Conservation (phyloP, 768 basidiomycete species). For the Kwoniella newhampshirensis region DNA sequence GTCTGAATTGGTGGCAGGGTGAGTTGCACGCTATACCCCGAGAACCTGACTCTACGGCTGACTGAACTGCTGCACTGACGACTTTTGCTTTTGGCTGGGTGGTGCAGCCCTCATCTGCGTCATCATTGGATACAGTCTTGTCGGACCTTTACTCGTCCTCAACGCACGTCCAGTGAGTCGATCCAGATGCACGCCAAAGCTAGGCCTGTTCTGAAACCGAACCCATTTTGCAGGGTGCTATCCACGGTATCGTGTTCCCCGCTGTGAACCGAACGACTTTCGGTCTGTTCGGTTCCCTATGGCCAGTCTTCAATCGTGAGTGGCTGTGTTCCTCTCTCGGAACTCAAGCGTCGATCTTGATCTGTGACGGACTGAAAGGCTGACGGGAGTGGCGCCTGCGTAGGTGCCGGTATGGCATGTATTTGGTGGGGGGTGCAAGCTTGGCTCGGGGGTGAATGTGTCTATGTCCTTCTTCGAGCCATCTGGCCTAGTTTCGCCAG, state of each 20-base stretch:
- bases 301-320: constrained; percentile 66
- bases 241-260: constrained; percentile 66
- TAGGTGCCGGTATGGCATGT: constrained; percentile 41
- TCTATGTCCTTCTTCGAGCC: constrained; percentile 70
- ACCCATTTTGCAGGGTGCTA: constrained; percentile 59
- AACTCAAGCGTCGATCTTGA: no score
- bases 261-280: constrained; percentile 63
- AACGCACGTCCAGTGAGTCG: constrained; percentile 66
- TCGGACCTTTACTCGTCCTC: constrained; percentile 69
- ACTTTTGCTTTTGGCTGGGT: not conserved
- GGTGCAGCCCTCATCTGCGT: constrained; percentile 69
- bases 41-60: not conserved
- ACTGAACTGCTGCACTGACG: not conserved
- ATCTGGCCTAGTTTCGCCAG: constrained; percentile 66
- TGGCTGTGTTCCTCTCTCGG: constrained; percentile 5
- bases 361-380: no score
- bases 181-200: no score
- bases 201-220: not conserved
- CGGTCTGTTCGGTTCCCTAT: constrained; percentile 73
- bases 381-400: no score
- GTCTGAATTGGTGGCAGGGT: constrained; percentile 44
- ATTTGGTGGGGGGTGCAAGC: constrained; percentile 56
- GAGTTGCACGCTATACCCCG: not conserved
- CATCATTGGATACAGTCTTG: constrained; percentile 60
- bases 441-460: constrained; percentile 77